Conservation (phyloP, 2,329 filamentous ascomycete genomes). For the Talaromyces sp. region DNA sequence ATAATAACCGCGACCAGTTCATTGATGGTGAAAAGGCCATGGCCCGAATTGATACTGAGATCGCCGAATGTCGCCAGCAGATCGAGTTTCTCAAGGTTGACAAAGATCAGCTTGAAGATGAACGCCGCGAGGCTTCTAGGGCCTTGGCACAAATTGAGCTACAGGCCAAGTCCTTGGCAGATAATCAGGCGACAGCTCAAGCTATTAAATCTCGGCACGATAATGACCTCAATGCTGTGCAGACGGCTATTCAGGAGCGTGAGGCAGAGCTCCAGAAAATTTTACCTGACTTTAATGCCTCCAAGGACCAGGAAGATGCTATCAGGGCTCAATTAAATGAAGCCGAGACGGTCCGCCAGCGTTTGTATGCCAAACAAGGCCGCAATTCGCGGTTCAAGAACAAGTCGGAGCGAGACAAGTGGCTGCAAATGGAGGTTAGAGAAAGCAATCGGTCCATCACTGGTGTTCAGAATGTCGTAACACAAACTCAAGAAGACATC, state of each 20-base stretch:
- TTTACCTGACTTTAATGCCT: constrained; percentile 74
- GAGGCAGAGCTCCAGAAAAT: constrained; percentile 75
- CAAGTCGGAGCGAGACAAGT: constrained; percentile 85
- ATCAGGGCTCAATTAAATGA: constrained; percentile 73
- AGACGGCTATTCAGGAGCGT: constrained; percentile 72
- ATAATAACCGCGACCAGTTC: constrained; percentile 76
- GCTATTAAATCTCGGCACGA: constrained; percentile 72
- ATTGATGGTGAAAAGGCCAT: constrained; percentile 79
- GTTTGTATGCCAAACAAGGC: constrained; percentile 89
- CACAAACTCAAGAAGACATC: constrained; percentile 84
- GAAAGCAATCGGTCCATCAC: constrained; percentile 76
- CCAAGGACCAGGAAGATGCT: constrained; percentile 71
- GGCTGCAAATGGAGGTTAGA: constrained; percentile 76
- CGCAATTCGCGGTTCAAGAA: constrained; percentile 84
- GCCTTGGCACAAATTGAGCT: constrained; percentile 83
- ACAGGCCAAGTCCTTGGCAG: constrained; percentile 77
- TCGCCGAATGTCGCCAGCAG: constrained; percentile 77
- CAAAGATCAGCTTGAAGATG: constrained; percentile 83
- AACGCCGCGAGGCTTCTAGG: constrained; percentile 80
- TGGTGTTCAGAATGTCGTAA: constrained; percentile 78
- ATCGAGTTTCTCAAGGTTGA: constrained; percentile 84
- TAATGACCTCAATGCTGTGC: constrained; percentile 70
- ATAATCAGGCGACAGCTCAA: constrained; percentile 78
- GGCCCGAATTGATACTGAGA: constrained; percentile 73
- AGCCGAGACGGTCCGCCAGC: constrained; percentile 72